These are phyloP conservation scores for Prunus davidiana DNA, from an alignment of 306 rosid species.

Conservation along the genomic window DNA sequence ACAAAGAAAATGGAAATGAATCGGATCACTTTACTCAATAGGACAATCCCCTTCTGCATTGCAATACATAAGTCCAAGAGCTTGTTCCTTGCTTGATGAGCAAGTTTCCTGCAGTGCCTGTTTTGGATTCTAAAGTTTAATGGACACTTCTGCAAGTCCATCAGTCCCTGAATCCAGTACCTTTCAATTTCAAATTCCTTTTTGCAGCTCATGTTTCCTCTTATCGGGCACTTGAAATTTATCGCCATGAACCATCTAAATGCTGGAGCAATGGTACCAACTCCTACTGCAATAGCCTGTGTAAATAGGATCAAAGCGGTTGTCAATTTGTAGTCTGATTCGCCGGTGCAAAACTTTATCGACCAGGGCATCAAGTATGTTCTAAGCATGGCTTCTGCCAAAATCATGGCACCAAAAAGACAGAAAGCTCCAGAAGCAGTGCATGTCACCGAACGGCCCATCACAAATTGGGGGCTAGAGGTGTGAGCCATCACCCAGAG, in stretches of 20 bases:
- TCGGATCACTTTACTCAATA: conserved; percentile 50
- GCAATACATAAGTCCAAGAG: conserved; percentile 45
- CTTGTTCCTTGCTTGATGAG: conserved; percentile 44
- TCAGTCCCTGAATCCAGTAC: conserved; percentile 60
- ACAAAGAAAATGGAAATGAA: conserved; percentile 44
- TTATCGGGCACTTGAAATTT: conserved; percentile 50
- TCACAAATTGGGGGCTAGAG: conserved; percentile 73
- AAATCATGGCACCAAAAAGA: conserved; percentile 49
- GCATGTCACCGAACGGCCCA: conserved; percentile 79
- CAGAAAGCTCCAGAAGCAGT: conserved; percentile 85
- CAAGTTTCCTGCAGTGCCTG: conserved; percentile 44
- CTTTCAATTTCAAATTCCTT: conserved; percentile 49
- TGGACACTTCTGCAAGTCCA: conserved; percentile 49
- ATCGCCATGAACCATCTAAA: conserved; percentile 71
- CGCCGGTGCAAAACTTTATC: conserved; percentile 56
- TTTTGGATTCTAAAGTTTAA: conserved; percentile 37
- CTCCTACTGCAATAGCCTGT: conserved; percentile 59
- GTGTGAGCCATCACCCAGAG: conserved; percentile 88
- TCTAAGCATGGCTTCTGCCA: conserved; percentile 60
- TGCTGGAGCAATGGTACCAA: conserved; percentile 80
- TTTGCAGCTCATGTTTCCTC: conserved; percentile 23
- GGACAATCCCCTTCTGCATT: conserved; percentile 58
- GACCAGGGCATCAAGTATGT: conserved; percentile 55
- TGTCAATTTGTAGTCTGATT: conserved; percentile 74
- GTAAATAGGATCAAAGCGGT: conserved; percentile 47